Percentiles rank a stretch among this genome's conserved stretches.
phyloP scores from a whole-genome alignment of 106 monocot species.

The Iris macrosiphon region DNA sequence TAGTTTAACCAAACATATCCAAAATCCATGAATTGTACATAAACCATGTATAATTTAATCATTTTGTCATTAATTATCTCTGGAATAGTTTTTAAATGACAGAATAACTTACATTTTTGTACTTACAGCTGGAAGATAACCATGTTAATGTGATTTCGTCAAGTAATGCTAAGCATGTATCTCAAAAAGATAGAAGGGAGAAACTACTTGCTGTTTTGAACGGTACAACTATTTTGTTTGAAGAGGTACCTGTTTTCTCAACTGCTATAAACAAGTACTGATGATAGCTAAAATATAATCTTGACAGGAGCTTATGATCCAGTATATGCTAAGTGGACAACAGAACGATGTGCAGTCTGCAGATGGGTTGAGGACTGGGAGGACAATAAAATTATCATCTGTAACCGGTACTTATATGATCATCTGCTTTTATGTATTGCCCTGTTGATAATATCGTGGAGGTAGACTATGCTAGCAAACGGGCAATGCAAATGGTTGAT shows the following conservation, averaged over 20 bases:
- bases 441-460: not conserved
- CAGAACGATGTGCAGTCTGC: constrained; percentile 94
- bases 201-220: constrained; percentile 48
- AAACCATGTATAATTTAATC: too few species aligned
- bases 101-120: constrained; percentile 1
- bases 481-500: not conserved
- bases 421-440: not conserved
- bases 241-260: not conserved
- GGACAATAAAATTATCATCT: constrained; percentile 97
- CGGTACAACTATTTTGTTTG: constrained; percentile 27
- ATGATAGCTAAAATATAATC: not conserved
- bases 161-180: constrained; percentile 40
- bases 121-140: constrained; percentile 52
- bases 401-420: constrained; percentile 58
- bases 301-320: constrained; percentile 74
- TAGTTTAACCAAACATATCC: too few species aligned
- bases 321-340: constrained; percentile 87
- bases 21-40: too few species aligned
- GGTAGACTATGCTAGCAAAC: not conserved
- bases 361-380: constrained; percentile 99
- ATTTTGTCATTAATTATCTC: too few species aligned
- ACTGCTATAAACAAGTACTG: not conserved
- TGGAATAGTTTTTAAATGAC: too few species aligned
- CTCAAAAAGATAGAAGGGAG: constrained; percentile 62
- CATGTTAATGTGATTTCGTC: constrained; percentile 19